Evolutionary conservation across 164 flowering plant genomes (phyloP).

Genomic region (Macadamia integrifolia): DNA sequence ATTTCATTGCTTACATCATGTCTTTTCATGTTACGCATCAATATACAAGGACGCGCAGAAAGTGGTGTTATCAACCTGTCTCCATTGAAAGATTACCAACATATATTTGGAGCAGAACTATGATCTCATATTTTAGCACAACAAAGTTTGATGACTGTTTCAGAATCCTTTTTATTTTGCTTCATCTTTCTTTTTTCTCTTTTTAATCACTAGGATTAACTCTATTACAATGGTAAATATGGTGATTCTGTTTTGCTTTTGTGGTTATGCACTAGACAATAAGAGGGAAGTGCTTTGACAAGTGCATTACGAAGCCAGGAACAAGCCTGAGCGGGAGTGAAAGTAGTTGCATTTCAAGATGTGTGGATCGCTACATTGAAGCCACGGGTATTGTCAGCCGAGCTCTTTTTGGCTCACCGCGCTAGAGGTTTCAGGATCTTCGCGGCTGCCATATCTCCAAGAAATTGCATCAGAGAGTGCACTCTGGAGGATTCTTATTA

Average conservation of each 20-base stretch:
- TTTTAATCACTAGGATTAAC: too few relatives aligned
- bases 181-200: neutral
- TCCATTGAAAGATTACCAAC: too few relatives aligned
- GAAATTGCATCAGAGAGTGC: neutral
- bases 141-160: too few relatives aligned
- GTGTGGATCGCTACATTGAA: slow-evolving; percentile 93
- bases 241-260: neutral
- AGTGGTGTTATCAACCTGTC: too few relatives aligned
- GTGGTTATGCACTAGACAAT: slow-evolving; percentile 48
- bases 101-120: too few relatives aligned
- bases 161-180: too few relatives aligned
- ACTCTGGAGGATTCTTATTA: neutral
- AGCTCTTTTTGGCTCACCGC: slow-evolving; percentile 53
- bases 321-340: slow-evolving; percentile 87
- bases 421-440: slow-evolving; percentile 20
- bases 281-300: slow-evolving; percentile 80
- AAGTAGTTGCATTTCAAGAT: slow-evolving; percentile 89
- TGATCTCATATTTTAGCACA: too few relatives aligned
- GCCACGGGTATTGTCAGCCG: slow-evolving; percentile 81
- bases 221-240: too few relatives aligned
- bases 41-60: too few relatives aligned
- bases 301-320: slow-evolving; percentile 92
- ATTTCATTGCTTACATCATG: too few relatives aligned
- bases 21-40: too few relatives aligned
- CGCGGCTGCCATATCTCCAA: neutral